A percentile compares a stretch with the other conserved stretches of the same genome.
These are phyloP conservation scores for Pseudonectria foliicola DNA, from an alignment of 2,329 filamentous ascomycete genomes.

Conservation along the genomic window DNA sequence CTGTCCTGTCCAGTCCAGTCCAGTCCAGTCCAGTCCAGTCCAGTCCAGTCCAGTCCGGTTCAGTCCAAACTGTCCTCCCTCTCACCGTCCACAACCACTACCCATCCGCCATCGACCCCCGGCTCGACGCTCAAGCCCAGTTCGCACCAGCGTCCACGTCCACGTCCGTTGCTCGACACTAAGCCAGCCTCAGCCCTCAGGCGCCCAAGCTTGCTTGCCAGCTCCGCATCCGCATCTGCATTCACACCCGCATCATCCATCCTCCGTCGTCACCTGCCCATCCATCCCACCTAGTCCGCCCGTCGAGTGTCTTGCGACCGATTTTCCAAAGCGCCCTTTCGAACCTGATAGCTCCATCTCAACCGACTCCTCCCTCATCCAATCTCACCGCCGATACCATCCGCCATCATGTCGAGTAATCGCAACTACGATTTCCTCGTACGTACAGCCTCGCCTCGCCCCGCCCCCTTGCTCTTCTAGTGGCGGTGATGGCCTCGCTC, in stretches of 20 bases:
- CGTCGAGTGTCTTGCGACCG: constrained; percentile 1
- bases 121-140: neutral
- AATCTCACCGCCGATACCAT: constrained; percentile 10
- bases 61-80: no score
- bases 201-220: constrained; percentile 4
- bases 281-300: constrained; percentile 6
- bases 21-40: no score
- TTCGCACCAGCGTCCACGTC: neutral
- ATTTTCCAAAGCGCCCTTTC: constrained; percentile 1
- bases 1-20: no score
- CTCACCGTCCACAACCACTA: no score
- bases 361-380: constrained; percentile 5
- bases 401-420: constrained; percentile 77
- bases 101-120: no score
- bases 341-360: constrained; percentile 1
- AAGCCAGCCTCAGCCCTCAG: constrained; percentile 8
- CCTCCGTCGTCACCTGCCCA: constrained; percentile 3
- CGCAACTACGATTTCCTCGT: constrained; percentile 99
- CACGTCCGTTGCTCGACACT: neutral
- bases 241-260: constrained; percentile 2
- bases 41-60: no score
- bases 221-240: no score
- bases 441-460: constrained; percentile 32
- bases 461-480: constrained; percentile 10
- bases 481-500: no score